Evolutionary conservation across 2,329 filamentous ascomycete species (phyloP).

Genomic region (Talaromyces atroroseus): DNA sequence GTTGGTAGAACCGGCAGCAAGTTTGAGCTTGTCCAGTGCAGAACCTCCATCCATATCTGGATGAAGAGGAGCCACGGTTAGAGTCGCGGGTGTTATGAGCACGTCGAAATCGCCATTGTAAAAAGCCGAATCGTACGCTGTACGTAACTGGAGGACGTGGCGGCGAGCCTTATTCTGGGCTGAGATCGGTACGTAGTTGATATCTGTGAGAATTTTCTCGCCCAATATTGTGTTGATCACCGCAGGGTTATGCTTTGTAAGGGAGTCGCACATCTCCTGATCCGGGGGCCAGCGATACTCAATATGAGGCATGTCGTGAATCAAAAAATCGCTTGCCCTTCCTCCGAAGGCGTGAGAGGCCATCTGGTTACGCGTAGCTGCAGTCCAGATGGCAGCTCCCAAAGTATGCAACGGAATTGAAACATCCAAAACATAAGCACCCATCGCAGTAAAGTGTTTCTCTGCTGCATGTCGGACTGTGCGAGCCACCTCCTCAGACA

Average conservation of each 20-base stretch:
- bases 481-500: conserved; percentile 37
- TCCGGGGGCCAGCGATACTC: conserved; percentile 23
- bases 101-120: conserved; percentile 34
- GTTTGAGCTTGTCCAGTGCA: conserved; percentile 29
- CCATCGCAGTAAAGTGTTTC: conserved; percentile 40
- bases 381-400: conserved; percentile 47
- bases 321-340: conserved; percentile 22
- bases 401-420: conserved; percentile 46
- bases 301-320: conserved; percentile 24
- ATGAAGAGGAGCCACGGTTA: conserved; percentile 39
- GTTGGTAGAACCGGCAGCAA: conserved; percentile 47
- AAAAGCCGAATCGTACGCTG: conserved; percentile 41
- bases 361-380: conserved; percentile 19
- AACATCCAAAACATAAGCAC: conserved; percentile 47
- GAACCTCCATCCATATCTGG: conserved; percentile 28
- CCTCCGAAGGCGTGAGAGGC: conserved; percentile 20
- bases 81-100: conserved; percentile 42
- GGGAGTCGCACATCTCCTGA: conserved; percentile 39
- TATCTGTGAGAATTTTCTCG: conserved; percentile 37
- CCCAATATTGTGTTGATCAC: conserved; percentile 24
- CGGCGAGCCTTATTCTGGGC: conserved; percentile 41
- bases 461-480: conserved; percentile 39
- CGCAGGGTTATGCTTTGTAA: conserved; percentile 33
- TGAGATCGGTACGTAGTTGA: not conserved
- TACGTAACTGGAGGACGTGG: conserved; percentile 40